Base-by-base conservation (phyloP, 148 eudicot species). In the Pouteria glomerata region DNA sequence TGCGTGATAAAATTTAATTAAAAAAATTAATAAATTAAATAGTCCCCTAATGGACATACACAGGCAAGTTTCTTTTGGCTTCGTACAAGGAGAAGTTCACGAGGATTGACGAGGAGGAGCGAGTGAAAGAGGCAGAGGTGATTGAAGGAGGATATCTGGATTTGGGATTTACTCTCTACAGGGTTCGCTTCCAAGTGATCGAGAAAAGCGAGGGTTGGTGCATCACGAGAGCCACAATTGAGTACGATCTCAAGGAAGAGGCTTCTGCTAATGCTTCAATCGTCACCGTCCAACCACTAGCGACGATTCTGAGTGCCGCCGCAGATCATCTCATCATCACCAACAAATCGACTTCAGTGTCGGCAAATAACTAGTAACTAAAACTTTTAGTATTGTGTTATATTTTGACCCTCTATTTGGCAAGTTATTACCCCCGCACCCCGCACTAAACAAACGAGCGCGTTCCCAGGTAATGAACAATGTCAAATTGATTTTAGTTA, bases 81-180 rank as follows among this genome's bases (percentile, higher is more conserved):
- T 75, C 81, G 3, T 82, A 80, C 82, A 88, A 81, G 72, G 92
- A 88, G 81, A 83, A 85, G 74, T 82, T 81, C 19, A 76, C 78
- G 5, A 85, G 56, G 65, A 29, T 88, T 1, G 86, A 88, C 18
- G 23, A 81, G 16, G 84, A 79, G 72, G 85, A 76, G n/a, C 70
- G 73, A 14, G 71, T 74, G 77, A 88, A 88, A 71, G 86, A 77
- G 77, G 69, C 83, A 11, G 86, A 85, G 63, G 84, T 79, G 41
- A 61, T 85, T 7, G 87, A 88, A 82, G 92, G 92, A 55, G 87
- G 82, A 39, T 85, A 72, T 71, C 67, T 85, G 21, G 84, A 85
- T 29, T 2, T 76, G 3, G 92, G 92, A 11, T 85, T 85, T 31
- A 76, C 70, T 2, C 55, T 80, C 4, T 83, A 77, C 29, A 59